Conservation (phyloP, 768 basidiomycete species). For the Podaxis sp. region DNA sequence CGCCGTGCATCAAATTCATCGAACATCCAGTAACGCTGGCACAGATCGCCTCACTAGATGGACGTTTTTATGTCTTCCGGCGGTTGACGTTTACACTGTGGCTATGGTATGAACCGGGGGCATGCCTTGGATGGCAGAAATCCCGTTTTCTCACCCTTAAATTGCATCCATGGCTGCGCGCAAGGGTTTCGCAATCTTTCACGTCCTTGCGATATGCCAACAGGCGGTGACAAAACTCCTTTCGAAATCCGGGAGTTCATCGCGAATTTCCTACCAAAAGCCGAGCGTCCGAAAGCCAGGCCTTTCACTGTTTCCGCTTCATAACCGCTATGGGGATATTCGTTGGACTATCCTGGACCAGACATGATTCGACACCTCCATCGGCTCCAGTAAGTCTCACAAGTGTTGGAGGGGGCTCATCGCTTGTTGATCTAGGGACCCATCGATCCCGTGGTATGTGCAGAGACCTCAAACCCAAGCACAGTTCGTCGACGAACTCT, state of each 20-base stretch:
- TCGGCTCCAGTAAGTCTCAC: slow-evolving; percentile 29
- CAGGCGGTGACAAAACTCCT: not conserved
- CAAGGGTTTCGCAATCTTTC: not conserved
- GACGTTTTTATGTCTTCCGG: not conserved
- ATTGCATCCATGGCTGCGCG: not conserved
- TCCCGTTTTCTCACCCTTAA: not conserved
- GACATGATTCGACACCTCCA: slow-evolving; percentile 26
- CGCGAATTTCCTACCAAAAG: slow-evolving; percentile 19
- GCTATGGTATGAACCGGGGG: not conserved
- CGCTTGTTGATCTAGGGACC: slow-evolving; percentile 21
- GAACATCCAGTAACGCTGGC: not conserved
- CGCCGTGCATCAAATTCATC: not conserved
- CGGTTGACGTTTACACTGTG: not conserved
- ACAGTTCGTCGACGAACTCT: slow-evolving; percentile 39
- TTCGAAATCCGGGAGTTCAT: slow-evolving; percentile 34
- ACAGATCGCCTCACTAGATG: not conserved
- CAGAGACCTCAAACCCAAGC: slow-evolving; percentile 33
- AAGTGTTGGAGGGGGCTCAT: not conserved
- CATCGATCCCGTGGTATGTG: slow-evolving; percentile 33
- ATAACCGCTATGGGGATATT: slow-evolving; percentile 25
- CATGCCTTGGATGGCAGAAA: not conserved
- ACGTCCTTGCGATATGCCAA: not conserved
- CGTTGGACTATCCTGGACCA: slow-evolving; percentile 22
- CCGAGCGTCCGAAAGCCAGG: slow-evolving; percentile 6
- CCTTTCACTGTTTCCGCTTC: slow-evolving; percentile 33